phyloP scores from a whole-genome alignment of 345 rosid species.

The Clarkia xantiana region DNA sequence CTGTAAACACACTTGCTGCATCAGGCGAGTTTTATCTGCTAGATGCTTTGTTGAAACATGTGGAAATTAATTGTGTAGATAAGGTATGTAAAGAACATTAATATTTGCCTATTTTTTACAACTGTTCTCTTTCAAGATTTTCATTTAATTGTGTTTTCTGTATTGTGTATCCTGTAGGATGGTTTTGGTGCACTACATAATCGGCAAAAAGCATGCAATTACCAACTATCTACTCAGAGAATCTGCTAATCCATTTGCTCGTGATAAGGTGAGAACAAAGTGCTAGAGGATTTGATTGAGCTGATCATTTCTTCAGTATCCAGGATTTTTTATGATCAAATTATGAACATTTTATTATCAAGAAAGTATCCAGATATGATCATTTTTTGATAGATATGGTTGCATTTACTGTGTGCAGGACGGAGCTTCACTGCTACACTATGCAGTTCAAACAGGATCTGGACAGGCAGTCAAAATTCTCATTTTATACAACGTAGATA shows the following conservation, averaged over 20 bases:
- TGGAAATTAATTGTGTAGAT: conserved; percentile 68
- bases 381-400: background rate
- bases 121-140: background rate
- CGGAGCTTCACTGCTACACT: conserved; percentile 83
- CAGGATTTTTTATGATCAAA: background rate
- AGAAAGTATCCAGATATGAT: no score
- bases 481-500: conserved; percentile 59
- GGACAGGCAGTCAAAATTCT: conserved; percentile 65
- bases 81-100: conserved; percentile 25
- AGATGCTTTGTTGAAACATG: conserved; percentile 62
- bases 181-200: conserved; percentile 74
- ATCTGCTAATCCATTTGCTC: conserved; percentile 77
- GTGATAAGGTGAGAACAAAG: conserved; percentile 39
- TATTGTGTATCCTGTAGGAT: conserved; percentile 32
- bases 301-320: background rate
- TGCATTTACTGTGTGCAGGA: conserved; percentile 26
- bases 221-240: conserved; percentile 73
- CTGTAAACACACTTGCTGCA: conserved; percentile 81
- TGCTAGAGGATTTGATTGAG: background rate
- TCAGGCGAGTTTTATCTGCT: conserved; percentile 74
- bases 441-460: conserved; percentile 82
- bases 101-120: background rate
- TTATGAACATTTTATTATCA: no score
- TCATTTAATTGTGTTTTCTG: background rate
- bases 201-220: conserved; percentile 73